Evolutionary conservation across 2,329 filamentous ascomycete genomes (phyloP), one percentile per base, ranked within the genome.

Genomic region (Parastagonospora nodorum): DNA sequence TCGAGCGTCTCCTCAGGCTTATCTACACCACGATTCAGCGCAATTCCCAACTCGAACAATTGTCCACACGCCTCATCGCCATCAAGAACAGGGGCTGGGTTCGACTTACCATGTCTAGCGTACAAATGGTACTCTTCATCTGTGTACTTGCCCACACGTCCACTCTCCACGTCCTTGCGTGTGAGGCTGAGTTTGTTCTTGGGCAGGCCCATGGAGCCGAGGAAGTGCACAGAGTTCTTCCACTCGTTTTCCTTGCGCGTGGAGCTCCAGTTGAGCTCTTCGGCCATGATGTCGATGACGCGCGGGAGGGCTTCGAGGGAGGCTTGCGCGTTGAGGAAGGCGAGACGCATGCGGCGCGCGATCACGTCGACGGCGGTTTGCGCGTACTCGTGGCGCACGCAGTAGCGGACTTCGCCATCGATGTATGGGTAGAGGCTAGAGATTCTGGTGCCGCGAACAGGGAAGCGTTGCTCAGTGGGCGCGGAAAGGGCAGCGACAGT

Each of bases 281-380:
- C 84, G 30, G 80, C 82, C 92, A 97, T 96, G 53, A 96, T 83
- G 71, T 97, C 92, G 66, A 97, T 94, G 50, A 97, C 85, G 50
- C 78, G 82, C 5, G 93, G 92, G 39, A 96, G 81, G 1, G 91
- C 88, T 75, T 96, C 91, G 8, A 96, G 84, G 1, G 92, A 88
- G 9, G 92, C 92, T 74, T 96, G 90, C 5, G 92, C 92, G 70
- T 96, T 96, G 61, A 97, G 77, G 78, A 97, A 97, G 8, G 92
- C 89, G 48, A 97, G 77, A 49, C 93, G 82, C 35, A 89, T 97
- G 55, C 92, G 83, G 51, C 93, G 84, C 2, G 92, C 92, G 40
- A 97, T 80, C 10, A 97, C 88, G 69, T 97, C 92, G 12, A 92
- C 88, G 1, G 91, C 90, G 2, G 90, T 95, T 74, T 96, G 90